These are phyloP conservation scores for Cicer bijugum DNA, from an alignment of 306 rosid genomes.

Conservation along the genomic window DNA sequence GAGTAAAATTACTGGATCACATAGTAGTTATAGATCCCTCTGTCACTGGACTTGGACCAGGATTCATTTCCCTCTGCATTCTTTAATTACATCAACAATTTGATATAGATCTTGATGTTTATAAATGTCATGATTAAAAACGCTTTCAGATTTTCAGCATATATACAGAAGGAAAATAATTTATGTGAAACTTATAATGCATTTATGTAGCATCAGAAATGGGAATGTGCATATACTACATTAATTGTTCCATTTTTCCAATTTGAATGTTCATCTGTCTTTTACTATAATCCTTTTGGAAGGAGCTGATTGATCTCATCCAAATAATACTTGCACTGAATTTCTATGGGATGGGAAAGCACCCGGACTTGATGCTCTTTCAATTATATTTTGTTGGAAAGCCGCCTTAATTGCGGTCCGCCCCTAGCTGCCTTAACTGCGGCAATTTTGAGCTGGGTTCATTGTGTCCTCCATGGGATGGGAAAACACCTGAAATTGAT, in stretches of 20 bases:
- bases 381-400: slow-evolving; percentile 8
- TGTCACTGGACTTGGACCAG: too few species aligned
- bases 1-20: slow-evolving; percentile 21
- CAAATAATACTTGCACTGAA: not conserved
- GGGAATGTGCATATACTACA: not conserved
- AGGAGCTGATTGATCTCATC: not conserved
- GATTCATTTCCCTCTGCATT: too few species aligned
- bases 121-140: slow-evolving; percentile 3
- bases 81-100: not conserved
- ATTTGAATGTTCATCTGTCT: slow-evolving; percentile 13
- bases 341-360: slow-evolving; percentile 2
- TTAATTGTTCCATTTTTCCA: not conserved
- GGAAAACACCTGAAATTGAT: slow-evolving; percentile 10
- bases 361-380: slow-evolving; percentile 12
- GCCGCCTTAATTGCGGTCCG: not conserved
- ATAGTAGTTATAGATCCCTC: not conserved
- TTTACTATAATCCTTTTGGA: not conserved
- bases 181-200: slow-evolving; percentile 12
- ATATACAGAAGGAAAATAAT: slow-evolving; percentile 1
- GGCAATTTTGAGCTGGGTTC: not conserved
- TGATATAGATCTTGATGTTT: slow-evolving; percentile 10
- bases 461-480: not conserved
- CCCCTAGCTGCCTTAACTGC: not conserved
- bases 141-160: slow-evolving; percentile 20
- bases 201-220: slow-evolving; percentile 1